Base-by-base conservation (phyloP, 441 rosid species). In the Pelargonium myrrhifolium region DNA sequence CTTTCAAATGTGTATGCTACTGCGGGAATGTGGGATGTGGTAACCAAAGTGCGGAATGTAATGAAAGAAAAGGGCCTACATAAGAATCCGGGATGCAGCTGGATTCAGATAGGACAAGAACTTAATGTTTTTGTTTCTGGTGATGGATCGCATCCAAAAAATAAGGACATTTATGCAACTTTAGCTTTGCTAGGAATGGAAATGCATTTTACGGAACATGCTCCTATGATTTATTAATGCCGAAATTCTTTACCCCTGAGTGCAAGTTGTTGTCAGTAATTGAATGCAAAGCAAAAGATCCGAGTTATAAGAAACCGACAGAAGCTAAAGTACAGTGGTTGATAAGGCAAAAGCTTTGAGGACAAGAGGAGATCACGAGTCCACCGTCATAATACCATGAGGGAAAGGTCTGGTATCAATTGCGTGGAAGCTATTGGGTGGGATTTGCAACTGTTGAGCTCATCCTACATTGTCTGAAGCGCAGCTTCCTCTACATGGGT, bases 81-180 rank as follows among this genome's bases (percentile, higher is more conserved):
- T 76, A 86, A 84, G 77, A 76, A 55, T 21, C 81, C 85, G 3
- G 84, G 83, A 60, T 78, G 85, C 68, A 83, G 90, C 79, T 83
- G 87, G 88, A 77, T 87, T 74, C 78, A 78, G 72, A 69, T 80
- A 39, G 74, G 73, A 39, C 71, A 47, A 43, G 81, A 76, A 67
- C 71, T 72, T 17, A 81, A 75, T 37, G 76, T 66, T 20, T 81
- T 81, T 69, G 71, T 82, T 65, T 82, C 85, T 20, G 78, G 81
- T 24, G 88, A 79, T 66, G 75, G 74, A 62, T 76, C 84, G 61
- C 87, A 80, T 24, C 58, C 76, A 28, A 74, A 76, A 47, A 65
- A 64, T 24, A 40, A 60, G 65, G 78, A 79, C 65, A 76, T 85
- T 55, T 68, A 65, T 58, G 69, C 65, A 58, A 73, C 76, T 6